Evolutionary conservation across 2,329 filamentous ascomycete species (phyloP), one percentile per base, ranked within the genome.

Genomic region (Rhynchosporium graminicola): DNA sequence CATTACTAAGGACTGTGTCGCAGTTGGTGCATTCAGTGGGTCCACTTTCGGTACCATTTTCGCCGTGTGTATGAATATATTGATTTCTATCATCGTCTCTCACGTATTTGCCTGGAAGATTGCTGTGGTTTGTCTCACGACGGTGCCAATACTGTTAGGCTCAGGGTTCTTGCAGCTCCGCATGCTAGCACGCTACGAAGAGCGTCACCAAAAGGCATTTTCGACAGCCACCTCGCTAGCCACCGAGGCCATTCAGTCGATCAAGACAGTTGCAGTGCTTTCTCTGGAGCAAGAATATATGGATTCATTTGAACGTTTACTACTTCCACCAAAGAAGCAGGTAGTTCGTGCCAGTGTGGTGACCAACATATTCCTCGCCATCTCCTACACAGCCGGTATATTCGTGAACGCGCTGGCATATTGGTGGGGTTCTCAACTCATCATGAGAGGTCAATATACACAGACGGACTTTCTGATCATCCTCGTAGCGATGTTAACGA

Each of bases 41-140:
- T 88, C 86, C 1, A 87, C 89, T 46, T 79, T 91, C 60, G 87
- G 88, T 7, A 88, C 85, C 0, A 76, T 89, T 36, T 85, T 90
- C 65, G 86, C 87, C 0, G 88, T 90, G 26, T 69, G 82, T 4
- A 81, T 91, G 66, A 91, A 89, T 73, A 84, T 91, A 42, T 67
- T 90, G 6, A 83, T 82, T 0, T 87, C 86, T 1, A 86, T 92
- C 59, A 82, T 88, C 43, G 72, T 91, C 12, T 85, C 88, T 0
- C 87, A 89, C 65, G 84, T 90, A 50, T 79, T 92, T 56, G 86
- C 87, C 3, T 92, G 89, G 89, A 88, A 84, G 71, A 90, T 92
- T 62, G 88, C 88, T 0, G 74, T 92, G 10, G 88, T 62, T 12
- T 51, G 42, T 28, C 46, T 62, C 29, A 28, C 29, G 48, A 62